phyloP scores from a whole-genome alignment of 768 basidiomycete species.

The Boletus rubropictus region DNA sequence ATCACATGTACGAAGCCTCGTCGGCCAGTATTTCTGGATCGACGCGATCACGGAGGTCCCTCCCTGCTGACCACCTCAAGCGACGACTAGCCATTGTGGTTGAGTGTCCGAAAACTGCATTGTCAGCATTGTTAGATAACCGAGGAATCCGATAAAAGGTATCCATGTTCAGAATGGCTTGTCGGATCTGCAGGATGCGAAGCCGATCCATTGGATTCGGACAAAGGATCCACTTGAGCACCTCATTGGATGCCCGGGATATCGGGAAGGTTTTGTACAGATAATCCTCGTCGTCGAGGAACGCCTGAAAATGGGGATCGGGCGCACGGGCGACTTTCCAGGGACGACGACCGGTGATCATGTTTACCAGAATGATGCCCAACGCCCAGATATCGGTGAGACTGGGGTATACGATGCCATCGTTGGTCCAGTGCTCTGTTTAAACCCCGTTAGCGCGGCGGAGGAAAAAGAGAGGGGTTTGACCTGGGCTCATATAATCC shows the following conservation, averaged over 20 bases:
- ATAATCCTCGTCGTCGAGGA: slow-evolving; percentile 14
- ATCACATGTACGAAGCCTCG: neutral
- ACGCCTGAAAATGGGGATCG: slow-evolving; percentile 10
- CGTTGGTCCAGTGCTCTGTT: slow-evolving; percentile 49
- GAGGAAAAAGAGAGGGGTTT: slow-evolving; percentile 8
- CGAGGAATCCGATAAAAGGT: slow-evolving; percentile 11
- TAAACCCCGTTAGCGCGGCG: neutral
- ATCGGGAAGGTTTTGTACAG: slow-evolving; percentile 13
- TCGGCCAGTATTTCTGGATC: neutral
- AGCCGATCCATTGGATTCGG: slow-evolving; percentile 13
- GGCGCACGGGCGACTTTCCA: slow-evolving; percentile 12
- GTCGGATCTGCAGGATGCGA: slow-evolving; percentile 16
- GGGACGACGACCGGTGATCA: slow-evolving; percentile 51
- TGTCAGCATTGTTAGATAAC: neutral
- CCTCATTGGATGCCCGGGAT: slow-evolving; percentile 7
- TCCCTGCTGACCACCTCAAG: too few species aligned
- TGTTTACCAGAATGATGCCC: slow-evolving; percentile 77
- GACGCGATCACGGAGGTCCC: slow-evolving; percentile 1
- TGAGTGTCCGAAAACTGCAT: neutral
- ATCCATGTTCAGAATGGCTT: slow-evolving; percentile 12
- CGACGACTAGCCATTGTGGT: too few species aligned
- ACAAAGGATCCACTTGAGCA: slow-evolving; percentile 17
- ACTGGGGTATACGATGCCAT: slow-evolving; percentile 32
- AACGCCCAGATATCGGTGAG: slow-evolving; percentile 63
- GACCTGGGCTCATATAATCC: slow-evolving; percentile 70